Evolutionary conservation across 2,329 filamentous ascomycete species (phyloP), one percentile per base, ranked within the genome.

Genomic region (Pseudogymnoascus verrucosus): DNA sequence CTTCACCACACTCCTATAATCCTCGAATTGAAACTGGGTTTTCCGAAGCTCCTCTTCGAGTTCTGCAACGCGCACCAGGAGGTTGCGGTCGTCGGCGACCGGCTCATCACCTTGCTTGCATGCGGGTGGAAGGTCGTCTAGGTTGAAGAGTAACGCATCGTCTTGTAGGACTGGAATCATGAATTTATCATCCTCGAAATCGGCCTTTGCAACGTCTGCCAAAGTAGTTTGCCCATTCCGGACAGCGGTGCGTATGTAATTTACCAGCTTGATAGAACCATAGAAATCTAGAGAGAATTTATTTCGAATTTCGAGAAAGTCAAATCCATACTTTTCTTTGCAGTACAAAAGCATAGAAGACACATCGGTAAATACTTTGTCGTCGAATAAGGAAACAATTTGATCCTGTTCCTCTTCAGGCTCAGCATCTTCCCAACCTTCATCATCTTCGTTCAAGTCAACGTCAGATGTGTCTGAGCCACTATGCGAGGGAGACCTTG

Each of bases 91-190:
- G 47, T 74, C 72, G 61, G 77, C 71, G 62, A 69, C 67, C 44
- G 72, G 70, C 19, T 74, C 67, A 65, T 73, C 66, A 26, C 67
- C 62, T 34, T 57, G 51, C 28, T 34, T 57, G 39, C 70, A 70
- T 31, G 75, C 70, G 31, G 83, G 79, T 34, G 82, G 80, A 16
- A 96, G 79, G 66, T 97, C 95, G 67, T 96, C 93, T 19, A 99
- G 80, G 63, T 85, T 90, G 73, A 96, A 92, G 34, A 99, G 84
- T 62, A 98, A 79, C 3, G 93, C 90, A 74, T 99, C 95, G 68
- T 97, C 91, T 64, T 95, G 88, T 6, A 99, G 77, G 3, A 92
- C 87, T 0, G 95, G 95, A 72, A 89, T 89, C 64, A 99, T 80
- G 72, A 87, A 96, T 67, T 83, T 82, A 67, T 98, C 93, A 66